A percentile compares a stretch with the other conserved stretches of the same genome.
Conservation (phyloP, 2,329 filamentous ascomycete genomes). For the Rugonectria rugulosa region DNA sequence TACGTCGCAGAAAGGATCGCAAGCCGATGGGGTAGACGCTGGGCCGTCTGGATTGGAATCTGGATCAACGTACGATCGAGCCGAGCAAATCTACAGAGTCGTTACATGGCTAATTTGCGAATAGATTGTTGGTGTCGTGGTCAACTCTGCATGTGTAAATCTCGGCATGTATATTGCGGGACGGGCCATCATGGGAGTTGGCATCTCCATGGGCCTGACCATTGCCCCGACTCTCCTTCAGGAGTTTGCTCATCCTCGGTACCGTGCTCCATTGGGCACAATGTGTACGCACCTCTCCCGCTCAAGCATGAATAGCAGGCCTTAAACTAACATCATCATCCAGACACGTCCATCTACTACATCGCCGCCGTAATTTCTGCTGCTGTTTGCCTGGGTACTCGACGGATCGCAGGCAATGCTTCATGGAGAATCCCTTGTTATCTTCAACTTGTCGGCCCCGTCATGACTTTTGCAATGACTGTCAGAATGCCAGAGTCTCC, state of each 20-base stretch:
- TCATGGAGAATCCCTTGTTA: slow-evolving; percentile 1
- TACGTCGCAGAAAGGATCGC: not conserved
- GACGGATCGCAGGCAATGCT: not conserved
- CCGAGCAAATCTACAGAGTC: too few species aligned
- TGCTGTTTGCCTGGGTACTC: not conserved
- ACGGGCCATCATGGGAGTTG: not conserved
- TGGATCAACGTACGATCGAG: not conserved
- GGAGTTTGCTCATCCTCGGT: not conserved
- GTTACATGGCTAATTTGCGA: not conserved
- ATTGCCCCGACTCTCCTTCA: slow-evolving; percentile 1
- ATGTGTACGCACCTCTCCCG: not conserved
- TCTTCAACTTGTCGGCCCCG: not conserved
- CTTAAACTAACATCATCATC: not conserved
- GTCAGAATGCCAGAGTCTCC: not conserved
- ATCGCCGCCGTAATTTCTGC: not conserved
- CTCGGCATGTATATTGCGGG: slow-evolving; percentile 1
- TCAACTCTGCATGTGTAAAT: not conserved
- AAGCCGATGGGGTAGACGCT: not conserved
- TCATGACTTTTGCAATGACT: not conserved
- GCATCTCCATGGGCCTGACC: slow-evolving; percentile 2
- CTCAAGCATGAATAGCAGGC: too few species aligned
- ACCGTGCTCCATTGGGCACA: not conserved
- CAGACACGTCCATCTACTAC: not conserved
- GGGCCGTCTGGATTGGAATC: slow-evolving; percentile 1
- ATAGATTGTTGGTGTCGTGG: not conserved